phyloP scores from a whole-genome alignment of 768 basidiomycete genomes.

The Collybiopsis confluens region DNA sequence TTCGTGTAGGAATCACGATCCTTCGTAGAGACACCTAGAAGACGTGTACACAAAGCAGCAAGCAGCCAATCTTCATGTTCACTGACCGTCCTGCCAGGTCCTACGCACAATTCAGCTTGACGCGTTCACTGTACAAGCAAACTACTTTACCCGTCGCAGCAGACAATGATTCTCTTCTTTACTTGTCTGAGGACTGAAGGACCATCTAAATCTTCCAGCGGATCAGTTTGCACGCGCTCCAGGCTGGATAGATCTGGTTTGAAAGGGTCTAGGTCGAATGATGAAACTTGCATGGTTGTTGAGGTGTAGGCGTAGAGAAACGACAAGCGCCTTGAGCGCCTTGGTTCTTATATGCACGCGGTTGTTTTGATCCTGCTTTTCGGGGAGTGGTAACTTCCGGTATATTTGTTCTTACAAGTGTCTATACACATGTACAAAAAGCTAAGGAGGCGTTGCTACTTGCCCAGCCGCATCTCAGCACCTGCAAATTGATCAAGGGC shows the following conservation, averaged over 20 bases:
- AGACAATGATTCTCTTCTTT: conserved; percentile 63
- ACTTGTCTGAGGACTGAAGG: conserved; percentile 7
- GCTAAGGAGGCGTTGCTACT: conserved; percentile 32
- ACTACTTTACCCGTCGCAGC: conserved; percentile 77
- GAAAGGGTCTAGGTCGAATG: neutral
- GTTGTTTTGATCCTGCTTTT: too few species aligned
- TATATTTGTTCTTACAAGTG: too few species aligned
- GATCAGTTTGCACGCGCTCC: neutral
- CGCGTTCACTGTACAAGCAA: too few species aligned
- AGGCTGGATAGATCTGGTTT: neutral
- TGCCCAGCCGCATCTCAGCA: conserved; percentile 79
- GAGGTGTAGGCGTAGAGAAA: too few species aligned
- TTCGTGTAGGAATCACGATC: conserved; percentile 52
- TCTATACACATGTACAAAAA: too few species aligned
- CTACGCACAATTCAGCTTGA: too few species aligned
- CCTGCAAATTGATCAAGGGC: conserved; percentile 71
- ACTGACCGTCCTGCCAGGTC: conserved; percentile 69
- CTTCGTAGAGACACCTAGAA: conserved; percentile 26
- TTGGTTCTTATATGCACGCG: too few species aligned
- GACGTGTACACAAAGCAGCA: too few species aligned
- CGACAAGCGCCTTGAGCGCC: too few species aligned
- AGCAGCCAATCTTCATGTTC: neutral
- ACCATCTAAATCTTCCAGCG: neutral
- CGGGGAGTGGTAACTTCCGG: too few species aligned
- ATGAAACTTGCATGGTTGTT: too few species aligned